phyloP scores from a whole-genome alignment of 306 rosid species.

The Gastrolobium bilobum region DNA sequence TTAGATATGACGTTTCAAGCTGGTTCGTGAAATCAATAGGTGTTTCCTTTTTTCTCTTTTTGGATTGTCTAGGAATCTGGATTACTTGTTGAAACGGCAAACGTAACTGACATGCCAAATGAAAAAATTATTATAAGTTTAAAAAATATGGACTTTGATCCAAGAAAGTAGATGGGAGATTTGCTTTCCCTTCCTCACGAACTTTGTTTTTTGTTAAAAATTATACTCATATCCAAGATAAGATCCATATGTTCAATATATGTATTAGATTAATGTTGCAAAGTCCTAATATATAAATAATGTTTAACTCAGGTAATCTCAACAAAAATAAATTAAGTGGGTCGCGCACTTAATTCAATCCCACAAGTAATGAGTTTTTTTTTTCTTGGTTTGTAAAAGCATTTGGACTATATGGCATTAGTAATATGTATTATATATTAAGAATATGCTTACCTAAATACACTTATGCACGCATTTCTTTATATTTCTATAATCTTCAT shows the following conservation, averaged over 20 bases:
- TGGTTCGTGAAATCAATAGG: conserved; percentile 1
- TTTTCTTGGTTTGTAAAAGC: background rate
- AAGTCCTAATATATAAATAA: background rate
- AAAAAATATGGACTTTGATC: conserved; percentile 40
- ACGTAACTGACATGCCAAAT: conserved; percentile 20
- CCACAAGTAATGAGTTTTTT: conserved; percentile 2
- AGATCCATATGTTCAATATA: conserved; percentile 2
- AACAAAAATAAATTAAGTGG: background rate
- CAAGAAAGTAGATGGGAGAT: conserved; percentile 23
- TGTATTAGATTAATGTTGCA: background rate
- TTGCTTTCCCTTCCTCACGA: conserved; percentile 40
- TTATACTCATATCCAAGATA: background rate
- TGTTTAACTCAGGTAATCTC: background rate
- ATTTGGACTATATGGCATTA: background rate
- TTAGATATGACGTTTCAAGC: conserved; percentile 8
- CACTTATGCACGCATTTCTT: too few species aligned
- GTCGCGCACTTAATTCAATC: background rate
- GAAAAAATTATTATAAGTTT: conserved; percentile 31
- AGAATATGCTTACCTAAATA: too few species aligned
- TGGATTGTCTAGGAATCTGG: conserved; percentile 54
- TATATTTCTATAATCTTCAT: too few species aligned
- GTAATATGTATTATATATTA: too few species aligned
- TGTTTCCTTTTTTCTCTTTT: conserved; percentile 11
- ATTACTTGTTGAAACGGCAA: conserved; percentile 56
- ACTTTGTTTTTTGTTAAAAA: conserved; percentile 16